These are phyloP conservation scores for Acrodontium crateriforme DNA, from an alignment of 2,329 filamentous ascomycete genomes.

Conservation along the genomic window DNA sequence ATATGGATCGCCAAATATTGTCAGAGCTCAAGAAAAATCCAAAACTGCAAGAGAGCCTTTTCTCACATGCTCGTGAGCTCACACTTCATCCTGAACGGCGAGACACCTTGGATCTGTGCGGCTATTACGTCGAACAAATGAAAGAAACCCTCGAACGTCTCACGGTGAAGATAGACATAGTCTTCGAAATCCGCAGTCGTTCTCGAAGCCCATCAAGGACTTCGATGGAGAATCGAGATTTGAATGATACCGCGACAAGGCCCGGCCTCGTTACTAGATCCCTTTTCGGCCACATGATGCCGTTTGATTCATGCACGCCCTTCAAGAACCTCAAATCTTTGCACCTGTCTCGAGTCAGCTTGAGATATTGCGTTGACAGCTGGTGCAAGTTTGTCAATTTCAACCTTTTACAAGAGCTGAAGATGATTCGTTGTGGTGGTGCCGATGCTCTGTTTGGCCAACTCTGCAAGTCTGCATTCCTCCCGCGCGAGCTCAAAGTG, in stretches of 20 bases:
- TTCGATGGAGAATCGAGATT: slow-evolving; percentile 23
- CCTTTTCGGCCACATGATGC: slow-evolving; percentile 33
- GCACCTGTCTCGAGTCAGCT: slow-evolving; percentile 30
- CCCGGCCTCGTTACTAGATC: slow-evolving; percentile 33
- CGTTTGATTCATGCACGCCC: slow-evolving; percentile 33
- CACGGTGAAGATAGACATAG: slow-evolving; percentile 33
- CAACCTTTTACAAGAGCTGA: slow-evolving; percentile 27
- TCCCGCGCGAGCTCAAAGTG: slow-evolving; percentile 31
- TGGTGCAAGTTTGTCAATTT: slow-evolving; percentile 36
- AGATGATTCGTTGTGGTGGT: slow-evolving; percentile 31
- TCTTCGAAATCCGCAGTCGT: slow-evolving; percentile 27
- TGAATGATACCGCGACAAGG: slow-evolving; percentile 33
- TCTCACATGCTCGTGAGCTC: slow-evolving; percentile 29
- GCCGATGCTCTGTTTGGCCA: slow-evolving; percentile 34
- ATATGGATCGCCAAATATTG: slow-evolving; percentile 30
- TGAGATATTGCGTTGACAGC: slow-evolving; percentile 34
- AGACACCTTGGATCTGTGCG: slow-evolving; percentile 30
- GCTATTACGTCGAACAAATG: slow-evolving; percentile 29
- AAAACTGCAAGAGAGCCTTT: slow-evolving; percentile 25
- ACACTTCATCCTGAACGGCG: slow-evolving; percentile 34
- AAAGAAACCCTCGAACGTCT: slow-evolving; percentile 30
- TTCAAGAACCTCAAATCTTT: slow-evolving; percentile 29
- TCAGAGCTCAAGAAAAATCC: slow-evolving; percentile 29
- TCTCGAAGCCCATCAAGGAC: too few species aligned
- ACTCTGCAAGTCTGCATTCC: slow-evolving; percentile 30